These are phyloP conservation scores for Cytospora leucostoma DNA, from an alignment of 2,329 filamentous ascomycete species.

Conservation along the genomic window DNA sequence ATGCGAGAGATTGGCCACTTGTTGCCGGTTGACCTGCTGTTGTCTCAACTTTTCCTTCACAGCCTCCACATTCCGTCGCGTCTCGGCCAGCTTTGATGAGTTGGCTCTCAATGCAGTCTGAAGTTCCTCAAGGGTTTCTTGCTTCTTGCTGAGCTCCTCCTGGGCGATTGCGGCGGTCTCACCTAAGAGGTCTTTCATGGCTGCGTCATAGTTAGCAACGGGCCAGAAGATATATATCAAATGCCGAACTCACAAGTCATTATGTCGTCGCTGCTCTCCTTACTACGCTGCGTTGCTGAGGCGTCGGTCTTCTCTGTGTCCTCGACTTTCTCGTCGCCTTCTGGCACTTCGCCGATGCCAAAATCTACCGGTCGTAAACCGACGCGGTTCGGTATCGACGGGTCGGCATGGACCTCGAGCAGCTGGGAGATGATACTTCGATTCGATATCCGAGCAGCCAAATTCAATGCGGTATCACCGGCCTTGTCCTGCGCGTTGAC, in stretches of 20 bases:
- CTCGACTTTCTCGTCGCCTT: slow-evolving; percentile 61
- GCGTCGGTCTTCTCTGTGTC: slow-evolving; percentile 48
- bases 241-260: slow-evolving; percentile 65
- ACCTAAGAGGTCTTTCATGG: slow-evolving; percentile 80
- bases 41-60: slow-evolving; percentile 66
- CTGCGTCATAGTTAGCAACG: slow-evolving; percentile 48
- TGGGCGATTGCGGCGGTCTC: slow-evolving; percentile 80
- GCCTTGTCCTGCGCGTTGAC: slow-evolving; percentile 94
- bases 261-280: slow-evolving; percentile 77
- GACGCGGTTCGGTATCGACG: slow-evolving; percentile 87
- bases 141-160: slow-evolving; percentile 78
- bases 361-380: slow-evolving; percentile 92
- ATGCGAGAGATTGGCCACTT: slow-evolving; percentile 75
- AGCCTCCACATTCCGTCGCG: slow-evolving; percentile 71
- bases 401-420: slow-evolving; percentile 90
- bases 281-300: slow-evolving; percentile 56
- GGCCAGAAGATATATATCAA: neutral
- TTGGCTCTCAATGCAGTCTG: slow-evolving; percentile 80
- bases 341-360: slow-evolving; percentile 74
- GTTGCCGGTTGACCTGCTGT: slow-evolving; percentile 67
- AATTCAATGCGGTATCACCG: slow-evolving; percentile 91
- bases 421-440: slow-evolving; percentile 95
- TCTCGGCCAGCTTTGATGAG: slow-evolving; percentile 75
- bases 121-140: slow-evolving; percentile 77
- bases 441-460: slow-evolving; percentile 91